These are phyloP conservation scores for Rosa rugosa DNA, from an alignment of 306 rosid genomes.

Conservation along the genomic window DNA sequence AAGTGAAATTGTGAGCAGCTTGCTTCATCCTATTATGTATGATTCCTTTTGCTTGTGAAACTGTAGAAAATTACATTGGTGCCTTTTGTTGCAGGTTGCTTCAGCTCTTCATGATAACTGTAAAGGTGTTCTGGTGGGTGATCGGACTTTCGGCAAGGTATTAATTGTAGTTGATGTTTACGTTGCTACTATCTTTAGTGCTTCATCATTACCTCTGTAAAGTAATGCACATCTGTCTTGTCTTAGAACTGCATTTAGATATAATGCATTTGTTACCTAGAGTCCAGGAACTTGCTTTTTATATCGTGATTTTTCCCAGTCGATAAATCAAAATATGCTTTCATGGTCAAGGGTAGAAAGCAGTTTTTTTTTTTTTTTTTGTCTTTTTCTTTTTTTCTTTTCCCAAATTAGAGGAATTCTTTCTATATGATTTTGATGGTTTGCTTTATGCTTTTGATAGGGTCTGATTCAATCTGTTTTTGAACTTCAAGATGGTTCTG, in stretches of 20 bases:
- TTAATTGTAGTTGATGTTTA: constrained; percentile 3
- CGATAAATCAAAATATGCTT: not conserved
- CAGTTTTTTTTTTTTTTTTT: no score
- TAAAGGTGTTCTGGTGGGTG: constrained; percentile 94
- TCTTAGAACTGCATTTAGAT: constrained; percentile 3
- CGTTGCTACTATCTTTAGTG: constrained; percentile 8
- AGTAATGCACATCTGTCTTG: not conserved
- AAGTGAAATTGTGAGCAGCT: constrained; percentile 89
- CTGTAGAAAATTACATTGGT: not conserved
- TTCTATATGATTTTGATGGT: constrained; percentile 22
- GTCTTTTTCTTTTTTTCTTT: not conserved
- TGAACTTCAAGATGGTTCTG: constrained; percentile 91
- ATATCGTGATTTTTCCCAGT: not conserved
- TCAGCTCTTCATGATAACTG: constrained; percentile 96
- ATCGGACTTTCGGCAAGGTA: constrained; percentile 94
- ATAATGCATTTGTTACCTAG: not conserved
- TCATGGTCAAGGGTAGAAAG: constrained; percentile 8
- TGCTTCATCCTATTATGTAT: constrained; percentile 18
- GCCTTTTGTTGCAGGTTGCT: constrained; percentile 80
- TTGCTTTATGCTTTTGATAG: constrained; percentile 39
- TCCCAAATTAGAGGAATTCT: not conserved
- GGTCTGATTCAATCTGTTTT: constrained; percentile 96
- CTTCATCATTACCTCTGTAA: constrained; percentile 7
- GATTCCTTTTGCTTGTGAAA: constrained; percentile 24
- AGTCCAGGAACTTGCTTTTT: constrained; percentile 1